Base-by-base conservation (phyloP, 2,329 filamentous ascomycete species). In the Talaromyces marneffei region DNA sequence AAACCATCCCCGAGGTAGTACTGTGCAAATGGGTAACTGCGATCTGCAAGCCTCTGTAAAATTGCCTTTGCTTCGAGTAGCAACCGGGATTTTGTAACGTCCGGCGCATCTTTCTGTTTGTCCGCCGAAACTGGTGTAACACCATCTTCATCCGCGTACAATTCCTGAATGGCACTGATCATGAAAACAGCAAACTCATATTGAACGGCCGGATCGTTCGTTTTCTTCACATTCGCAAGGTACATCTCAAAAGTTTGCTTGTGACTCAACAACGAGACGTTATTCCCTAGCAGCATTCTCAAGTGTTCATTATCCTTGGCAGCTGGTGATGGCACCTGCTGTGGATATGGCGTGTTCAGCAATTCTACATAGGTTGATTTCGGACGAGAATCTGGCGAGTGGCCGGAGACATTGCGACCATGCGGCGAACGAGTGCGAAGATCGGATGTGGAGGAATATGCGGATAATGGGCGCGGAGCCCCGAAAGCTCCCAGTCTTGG, bases 171-270 rank as follows among this genome's bases (percentile, higher is more conserved):
- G 1, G 91, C 88, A 52, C 92, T 90, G 67, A 97, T 88, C 79
- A 99, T 86, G 74, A 96, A 96, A 39, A 97, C 85, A 2, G 94
- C 94, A 76, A 99, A 97, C 31, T 96, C 94, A 75, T 97, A 97
- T 75, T 97, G 92, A 35, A 96, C 90, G 3, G 89, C 87, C 16
- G 88, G 83, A 74, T 97, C 92, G 65, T 89, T 94, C 2, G 94
- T 96, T 80, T 99, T 99, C 79, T 97, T 97, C 62, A 97, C 91
- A 71, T 97, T 99, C 60, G 89, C 88, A 48, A 93, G 85, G 75
- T 99, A 99, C 93, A 97, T 97, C 60, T 97, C 92, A 54, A 99
- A 84, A 1, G 94, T 99, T 77, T 97, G 92, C 71, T 93, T 90
- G 35, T 91, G 88, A 70, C 91, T 92, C 31, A 99, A 83, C 12